phyloP scores from a whole-genome alignment of 805 yeast genomes.

The Spathaspora girioi region DNA sequence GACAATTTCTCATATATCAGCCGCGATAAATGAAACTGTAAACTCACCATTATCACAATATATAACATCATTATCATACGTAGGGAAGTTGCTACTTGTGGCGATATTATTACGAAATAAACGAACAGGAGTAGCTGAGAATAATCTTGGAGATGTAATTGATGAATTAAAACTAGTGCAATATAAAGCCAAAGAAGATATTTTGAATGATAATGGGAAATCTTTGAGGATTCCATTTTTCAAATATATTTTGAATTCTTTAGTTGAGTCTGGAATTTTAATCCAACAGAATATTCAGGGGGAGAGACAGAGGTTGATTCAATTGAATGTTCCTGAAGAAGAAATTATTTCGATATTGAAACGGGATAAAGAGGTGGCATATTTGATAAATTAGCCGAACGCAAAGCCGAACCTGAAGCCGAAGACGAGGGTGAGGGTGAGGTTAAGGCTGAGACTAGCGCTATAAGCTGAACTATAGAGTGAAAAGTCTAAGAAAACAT shows the following conservation, averaged over 20 bases:
- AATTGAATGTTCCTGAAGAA: slow-evolving; percentile 67
- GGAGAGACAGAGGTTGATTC: slow-evolving; percentile 62
- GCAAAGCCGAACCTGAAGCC: not conserved
- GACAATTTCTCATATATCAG: slow-evolving; percentile 68
- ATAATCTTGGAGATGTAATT: slow-evolving; percentile 67
- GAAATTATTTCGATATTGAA: slow-evolving; percentile 61
- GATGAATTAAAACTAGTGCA: slow-evolving; percentile 61
- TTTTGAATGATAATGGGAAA: slow-evolving; percentile 19
- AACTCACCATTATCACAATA: slow-evolving; percentile 66
- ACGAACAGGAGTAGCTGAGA: slow-evolving; percentile 69
- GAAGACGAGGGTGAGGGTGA: too few relatives aligned
- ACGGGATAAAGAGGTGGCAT: slow-evolving; percentile 39
- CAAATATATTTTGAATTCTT: slow-evolving; percentile 57
- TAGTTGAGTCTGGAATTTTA: slow-evolving; percentile 76
- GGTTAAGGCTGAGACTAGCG: too few relatives aligned
- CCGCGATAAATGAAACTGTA: slow-evolving; percentile 76
- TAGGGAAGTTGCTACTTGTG: slow-evolving; percentile 68
- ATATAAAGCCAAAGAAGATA: slow-evolving; percentile 7
- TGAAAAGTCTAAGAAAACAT: too few relatives aligned
- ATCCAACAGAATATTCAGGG: slow-evolving; percentile 64
- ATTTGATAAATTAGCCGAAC: slow-evolving; percentile 1
- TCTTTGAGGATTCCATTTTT: slow-evolving; percentile 56
- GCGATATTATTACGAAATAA: slow-evolving; percentile 62
- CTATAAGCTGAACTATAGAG: too few relatives aligned
- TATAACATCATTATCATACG: slow-evolving; percentile 57